Evolutionary conservation across 805 yeast genomes (phyloP), one percentile per base, ranked within the genome.

Genomic region (Isabelozyma rhagii): DNA sequence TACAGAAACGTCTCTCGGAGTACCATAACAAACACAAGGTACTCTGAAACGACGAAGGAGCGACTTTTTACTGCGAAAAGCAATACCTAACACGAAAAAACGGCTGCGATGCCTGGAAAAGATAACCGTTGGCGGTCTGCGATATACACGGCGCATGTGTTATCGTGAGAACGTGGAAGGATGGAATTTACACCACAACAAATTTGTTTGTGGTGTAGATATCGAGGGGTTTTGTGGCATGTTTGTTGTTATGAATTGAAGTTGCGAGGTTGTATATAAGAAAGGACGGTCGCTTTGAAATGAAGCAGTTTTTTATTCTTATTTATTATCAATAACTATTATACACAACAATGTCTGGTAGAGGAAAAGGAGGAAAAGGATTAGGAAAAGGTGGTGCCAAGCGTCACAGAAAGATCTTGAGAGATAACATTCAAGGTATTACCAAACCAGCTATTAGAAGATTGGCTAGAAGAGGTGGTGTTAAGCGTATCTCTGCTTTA

Each of bases 381-480:
- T 84, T 94, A 68, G 99, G 99, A 72, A 94, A 94, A 82, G 98
- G 97, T 81, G 99, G 99, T 82, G 99, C 99, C 69, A 93, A 93
- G 87, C 91, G 99, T 80, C 99, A 93, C 91, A 90, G 98, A 86
- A 92, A 92, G 89, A 89, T 93, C 79, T 83, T 92, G 62, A 92
- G 98, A 84, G 99, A 94, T 78, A 94, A 93, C 93, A 93, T 94
- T 64, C 97, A 92, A 81, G 99, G 99, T 83, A 93, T 93, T 74
- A 93, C 99, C 57, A 93, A 93, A 85, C 99, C 99, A 73, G 99
- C 99, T 72, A 93, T 93, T 72, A 91, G 99, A 84, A 93, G 99
- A 89, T 87, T 93, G 69, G 99, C 99, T 47, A 93, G 99, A 87
- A 91, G 99, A 89, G 99, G 99, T 82, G 99, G 99, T 92, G 99